phyloP scores from a whole-genome alignment of 129 eudicot species.

The Escallonia rubra region DNA sequence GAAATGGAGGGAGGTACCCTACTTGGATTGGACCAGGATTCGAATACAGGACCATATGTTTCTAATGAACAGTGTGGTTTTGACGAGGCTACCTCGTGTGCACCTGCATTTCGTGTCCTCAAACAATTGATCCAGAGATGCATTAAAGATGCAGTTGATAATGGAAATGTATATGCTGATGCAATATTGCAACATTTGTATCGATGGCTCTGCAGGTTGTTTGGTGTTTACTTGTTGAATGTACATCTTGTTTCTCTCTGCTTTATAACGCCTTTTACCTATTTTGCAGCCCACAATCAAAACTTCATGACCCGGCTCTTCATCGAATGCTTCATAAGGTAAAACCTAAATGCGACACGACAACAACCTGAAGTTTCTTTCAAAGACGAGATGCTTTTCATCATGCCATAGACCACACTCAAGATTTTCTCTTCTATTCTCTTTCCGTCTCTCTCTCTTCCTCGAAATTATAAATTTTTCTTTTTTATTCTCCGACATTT shows the following conservation, averaged over 20 bases:
- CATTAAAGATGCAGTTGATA: constrained; percentile 75
- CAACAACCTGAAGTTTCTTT: not conserved
- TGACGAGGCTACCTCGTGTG: constrained; percentile 82
- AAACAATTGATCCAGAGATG: constrained; percentile 89
- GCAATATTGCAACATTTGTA: constrained; percentile 86
- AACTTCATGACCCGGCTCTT: constrained; percentile 92
- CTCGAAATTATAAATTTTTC: too few relatives aligned
- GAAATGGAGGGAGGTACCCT: constrained; percentile 90
- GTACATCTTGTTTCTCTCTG: not conserved
- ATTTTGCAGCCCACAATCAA: constrained; percentile 73
- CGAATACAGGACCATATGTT: constrained; percentile 34
- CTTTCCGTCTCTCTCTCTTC: too few relatives aligned
- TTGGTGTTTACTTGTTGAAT: constrained; percentile 6
- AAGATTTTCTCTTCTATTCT: too few relatives aligned
- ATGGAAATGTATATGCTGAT: constrained; percentile 93
- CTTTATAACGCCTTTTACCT: constrained; percentile 13
- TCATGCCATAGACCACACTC: too few relatives aligned
- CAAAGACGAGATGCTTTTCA: not conserved
- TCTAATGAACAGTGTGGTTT: constrained; percentile 50
- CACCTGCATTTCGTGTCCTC: constrained; percentile 82
- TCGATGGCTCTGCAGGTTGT: constrained; percentile 99
- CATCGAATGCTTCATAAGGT: constrained; percentile 94
- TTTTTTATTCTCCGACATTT: too few relatives aligned
- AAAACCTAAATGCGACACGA: not conserved
- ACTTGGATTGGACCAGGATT: constrained; percentile 69